Percentiles rank a stretch among this genome's conserved stretches.
Conservation (phyloP, 2,329 filamentous ascomycete species). For the Trichophyton verrucosum region DNA sequence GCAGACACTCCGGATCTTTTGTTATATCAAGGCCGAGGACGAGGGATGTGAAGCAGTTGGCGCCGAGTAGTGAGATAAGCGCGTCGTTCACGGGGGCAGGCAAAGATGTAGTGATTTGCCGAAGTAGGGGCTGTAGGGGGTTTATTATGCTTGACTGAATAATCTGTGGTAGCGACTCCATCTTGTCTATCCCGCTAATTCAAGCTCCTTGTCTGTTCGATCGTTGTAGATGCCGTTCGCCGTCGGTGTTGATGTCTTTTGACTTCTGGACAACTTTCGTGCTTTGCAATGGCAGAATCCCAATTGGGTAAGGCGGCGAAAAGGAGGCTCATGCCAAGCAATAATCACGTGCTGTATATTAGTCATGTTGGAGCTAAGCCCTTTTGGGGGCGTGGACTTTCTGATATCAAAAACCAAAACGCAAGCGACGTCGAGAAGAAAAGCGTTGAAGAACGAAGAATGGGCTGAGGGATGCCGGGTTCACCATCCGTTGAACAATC, state of each 20-base stretch:
- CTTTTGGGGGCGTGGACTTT: neutral
- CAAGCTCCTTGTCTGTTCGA: neutral
- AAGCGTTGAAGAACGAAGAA: neutral
- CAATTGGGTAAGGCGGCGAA: neutral
- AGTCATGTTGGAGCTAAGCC: neutral
- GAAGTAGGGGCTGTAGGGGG: conserved; percentile 40
- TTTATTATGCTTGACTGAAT: conserved; percentile 30
- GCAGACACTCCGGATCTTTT: conserved; percentile 64
- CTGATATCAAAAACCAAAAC: neutral
- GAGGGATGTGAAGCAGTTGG: conserved; percentile 71
- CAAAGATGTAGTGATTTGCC: conserved; percentile 59
- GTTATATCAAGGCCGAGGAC: conserved; percentile 69
- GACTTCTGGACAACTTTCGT: neutral
- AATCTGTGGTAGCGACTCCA: conserved; percentile 34
- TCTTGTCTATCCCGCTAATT: conserved; percentile 12
- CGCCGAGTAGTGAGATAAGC: conserved; percentile 67
- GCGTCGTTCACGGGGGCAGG: conserved; percentile 63
- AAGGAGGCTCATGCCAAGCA: neutral
- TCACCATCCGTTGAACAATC: conserved; percentile 15
- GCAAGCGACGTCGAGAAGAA: neutral
- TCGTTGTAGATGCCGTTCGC: neutral
- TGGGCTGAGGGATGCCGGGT: neutral
- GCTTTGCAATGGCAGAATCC: neutral
- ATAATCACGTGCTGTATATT: neutral
- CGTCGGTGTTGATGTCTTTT: neutral